Percentiles rank a stretch among this genome's conserved stretches.
Evolutionary conservation across 179 eudicot genomes (phyloP).

Genomic region (Vitellaria paradoxa): DNA sequence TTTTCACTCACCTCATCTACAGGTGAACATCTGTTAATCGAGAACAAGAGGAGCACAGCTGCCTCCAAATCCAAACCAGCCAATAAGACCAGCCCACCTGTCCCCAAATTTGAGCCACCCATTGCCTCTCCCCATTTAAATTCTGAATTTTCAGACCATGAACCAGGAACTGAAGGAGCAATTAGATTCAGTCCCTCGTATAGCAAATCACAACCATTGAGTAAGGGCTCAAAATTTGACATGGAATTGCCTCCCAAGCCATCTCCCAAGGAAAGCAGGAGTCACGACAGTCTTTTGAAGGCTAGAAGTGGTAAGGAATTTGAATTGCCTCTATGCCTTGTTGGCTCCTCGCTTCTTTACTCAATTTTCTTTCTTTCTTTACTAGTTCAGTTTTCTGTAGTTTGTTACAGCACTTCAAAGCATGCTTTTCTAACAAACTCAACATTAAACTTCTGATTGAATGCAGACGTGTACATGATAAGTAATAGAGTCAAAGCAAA

Average conservation of each 20-base stretch:
- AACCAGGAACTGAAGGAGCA: neutral
- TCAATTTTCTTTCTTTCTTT: too few species aligned
- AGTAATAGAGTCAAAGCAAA: neutral
- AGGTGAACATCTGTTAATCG: neutral
- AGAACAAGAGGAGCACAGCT: neutral
- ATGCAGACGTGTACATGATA: neutral
- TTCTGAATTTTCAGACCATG: neutral
- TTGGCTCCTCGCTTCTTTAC: too few species aligned
- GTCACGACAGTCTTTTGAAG: neutral
- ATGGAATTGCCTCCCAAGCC: constrained; percentile 10
- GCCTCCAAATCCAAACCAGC: neutral
- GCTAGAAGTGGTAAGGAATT: constrained; percentile 14
- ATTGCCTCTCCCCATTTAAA: neutral
- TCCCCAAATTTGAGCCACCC: neutral
- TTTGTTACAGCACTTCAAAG: too few species aligned
- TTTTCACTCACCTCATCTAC: neutral
- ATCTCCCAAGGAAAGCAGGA: neutral
- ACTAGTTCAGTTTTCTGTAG: too few species aligned
- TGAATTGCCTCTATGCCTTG: neutral
- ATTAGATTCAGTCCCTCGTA: neutral
- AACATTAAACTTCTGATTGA: too few species aligned
- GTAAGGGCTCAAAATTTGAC: neutral
- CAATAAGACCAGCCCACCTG: neutral
- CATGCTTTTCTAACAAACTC: too few species aligned
- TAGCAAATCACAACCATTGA: constrained; percentile 13